Evolutionary conservation across 225 moss, liverwort and hornwort species (phyloP).

Genomic region (Rhytidiadelphus loreus): DNA sequence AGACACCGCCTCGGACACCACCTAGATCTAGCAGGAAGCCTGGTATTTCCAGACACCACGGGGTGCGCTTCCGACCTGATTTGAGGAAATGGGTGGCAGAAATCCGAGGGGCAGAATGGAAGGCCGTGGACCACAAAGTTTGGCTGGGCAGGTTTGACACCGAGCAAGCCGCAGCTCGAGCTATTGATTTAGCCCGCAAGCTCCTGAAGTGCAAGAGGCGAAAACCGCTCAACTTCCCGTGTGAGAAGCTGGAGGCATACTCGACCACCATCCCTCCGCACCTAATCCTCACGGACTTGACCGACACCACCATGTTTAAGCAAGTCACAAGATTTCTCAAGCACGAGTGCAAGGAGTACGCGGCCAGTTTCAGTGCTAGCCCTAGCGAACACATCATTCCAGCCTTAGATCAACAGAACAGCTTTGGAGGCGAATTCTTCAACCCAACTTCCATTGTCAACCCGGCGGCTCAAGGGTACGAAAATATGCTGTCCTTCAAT

Average conservation of each 20-base stretch:
- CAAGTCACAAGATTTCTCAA: background rate
- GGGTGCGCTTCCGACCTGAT: slow-evolving; percentile 12
- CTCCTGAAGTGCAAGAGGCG: background rate
- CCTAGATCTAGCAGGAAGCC: background rate
- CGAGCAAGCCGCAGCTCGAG: slow-evolving; percentile 9
- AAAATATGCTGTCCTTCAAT: too few species aligned
- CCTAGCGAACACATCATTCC: too few species aligned
- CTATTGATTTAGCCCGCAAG: background rate
- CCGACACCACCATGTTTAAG: background rate
- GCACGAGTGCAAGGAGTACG: background rate
- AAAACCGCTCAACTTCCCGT: background rate
- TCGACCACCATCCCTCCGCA: background rate
- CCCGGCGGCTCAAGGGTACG: too few species aligned
- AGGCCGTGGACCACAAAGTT: background rate
- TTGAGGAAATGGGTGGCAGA: slow-evolving; percentile 6
- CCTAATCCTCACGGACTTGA: background rate
- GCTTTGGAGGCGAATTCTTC: background rate
- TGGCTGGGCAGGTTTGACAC: slow-evolving; percentile 15
- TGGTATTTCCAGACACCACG: background rate
- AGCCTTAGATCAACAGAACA: background rate
- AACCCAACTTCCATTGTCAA: background rate
- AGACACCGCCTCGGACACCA: background rate
- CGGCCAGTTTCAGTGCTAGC: background rate
- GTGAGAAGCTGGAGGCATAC: background rate
- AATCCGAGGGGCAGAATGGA: slow-evolving; percentile 9